Percentiles rank a stretch among this genome's conserved stretches.
Evolutionary conservation across 352 stramenopile genomes (phyloP).

Genomic region (Achlya hypogyna): DNA sequence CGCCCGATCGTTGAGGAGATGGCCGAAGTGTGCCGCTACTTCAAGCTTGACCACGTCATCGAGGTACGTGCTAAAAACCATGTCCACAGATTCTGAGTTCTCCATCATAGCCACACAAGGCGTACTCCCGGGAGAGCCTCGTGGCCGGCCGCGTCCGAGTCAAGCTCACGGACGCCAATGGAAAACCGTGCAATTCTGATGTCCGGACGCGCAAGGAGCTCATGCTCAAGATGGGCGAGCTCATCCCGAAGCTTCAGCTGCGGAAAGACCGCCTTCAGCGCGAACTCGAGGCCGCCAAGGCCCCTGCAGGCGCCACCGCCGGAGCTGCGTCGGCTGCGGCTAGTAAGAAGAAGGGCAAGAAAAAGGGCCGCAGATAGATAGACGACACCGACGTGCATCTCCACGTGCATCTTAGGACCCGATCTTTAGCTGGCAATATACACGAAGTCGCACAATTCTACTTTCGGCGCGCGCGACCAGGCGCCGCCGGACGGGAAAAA

Average conservation of each 20-base stretch:
- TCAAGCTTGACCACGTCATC: slow-evolving; percentile 71
- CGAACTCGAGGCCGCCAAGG: slow-evolving; percentile 48
- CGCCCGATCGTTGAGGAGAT: slow-evolving; percentile 68
- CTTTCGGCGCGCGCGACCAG: slow-evolving; percentile 41
- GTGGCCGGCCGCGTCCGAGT: slow-evolving; percentile 62
- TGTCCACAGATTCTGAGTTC: neutral
- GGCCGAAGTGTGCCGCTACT: slow-evolving; percentile 73
- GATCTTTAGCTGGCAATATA: too few species aligned
- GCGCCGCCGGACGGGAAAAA: slow-evolving; percentile 63
- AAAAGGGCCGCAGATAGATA: slow-evolving; percentile 75
- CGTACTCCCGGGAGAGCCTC: slow-evolving; percentile 73
- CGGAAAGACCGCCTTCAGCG: slow-evolving; percentile 67
- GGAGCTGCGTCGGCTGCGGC: slow-evolving; percentile 23
- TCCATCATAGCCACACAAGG: slow-evolving; percentile 46
- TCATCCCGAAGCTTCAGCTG: slow-evolving; percentile 77
- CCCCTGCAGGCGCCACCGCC: slow-evolving; percentile 25
- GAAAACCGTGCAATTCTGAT: slow-evolving; percentile 52
- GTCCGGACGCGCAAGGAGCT: slow-evolving; percentile 60
- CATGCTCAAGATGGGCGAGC: slow-evolving; percentile 82
- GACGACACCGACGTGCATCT: neutral
- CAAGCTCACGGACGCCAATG: slow-evolving; percentile 51
- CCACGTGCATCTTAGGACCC: neutral
- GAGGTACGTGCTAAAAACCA: too few species aligned
- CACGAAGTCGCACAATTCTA: neutral
- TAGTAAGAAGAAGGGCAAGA: slow-evolving; percentile 79